These are phyloP conservation scores for Zea mays DNA, from an alignment of 176 grass and related monocot species.

Conservation along the genomic window DNA sequence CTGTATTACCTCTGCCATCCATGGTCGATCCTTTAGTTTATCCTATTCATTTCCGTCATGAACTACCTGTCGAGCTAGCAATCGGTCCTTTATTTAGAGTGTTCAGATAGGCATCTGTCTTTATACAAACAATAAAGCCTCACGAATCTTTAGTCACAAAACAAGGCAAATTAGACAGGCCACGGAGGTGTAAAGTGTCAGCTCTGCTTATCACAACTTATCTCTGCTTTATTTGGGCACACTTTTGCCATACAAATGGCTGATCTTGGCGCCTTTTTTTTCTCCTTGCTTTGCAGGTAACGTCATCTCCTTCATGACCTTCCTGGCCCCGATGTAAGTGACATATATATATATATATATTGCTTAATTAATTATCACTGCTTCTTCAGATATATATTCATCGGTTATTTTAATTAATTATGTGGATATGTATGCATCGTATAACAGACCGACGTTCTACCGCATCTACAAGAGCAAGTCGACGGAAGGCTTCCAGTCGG, in stretches of 20 bases:
- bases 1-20: background rate
- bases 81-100: background rate
- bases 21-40: constrained; percentile 1
- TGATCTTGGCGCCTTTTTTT: constrained; percentile 30
- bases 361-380: background rate
- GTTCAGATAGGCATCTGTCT: background rate
- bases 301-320: constrained; percentile 79
- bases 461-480: constrained; percentile 67
- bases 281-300: constrained; percentile 49
- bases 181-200: constrained; percentile 11
- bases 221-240: background rate
- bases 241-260: constrained; percentile 1
- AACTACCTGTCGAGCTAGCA: background rate
- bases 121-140: background rate
- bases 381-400: background rate
- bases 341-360: background rate
- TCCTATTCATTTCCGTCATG: background rate
- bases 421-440: background rate
- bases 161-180: constrained; percentile 1
- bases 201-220: constrained; percentile 13
- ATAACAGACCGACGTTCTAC: constrained; percentile 69
- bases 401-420: too few species aligned
- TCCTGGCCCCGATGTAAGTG: constrained; percentile 73
- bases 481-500: constrained; percentile 67
- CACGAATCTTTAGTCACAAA: constrained; percentile 3